phyloP scores from a whole-genome alignment of 352 stramenopile genomes.

The Phytophthora idaei region DNA sequence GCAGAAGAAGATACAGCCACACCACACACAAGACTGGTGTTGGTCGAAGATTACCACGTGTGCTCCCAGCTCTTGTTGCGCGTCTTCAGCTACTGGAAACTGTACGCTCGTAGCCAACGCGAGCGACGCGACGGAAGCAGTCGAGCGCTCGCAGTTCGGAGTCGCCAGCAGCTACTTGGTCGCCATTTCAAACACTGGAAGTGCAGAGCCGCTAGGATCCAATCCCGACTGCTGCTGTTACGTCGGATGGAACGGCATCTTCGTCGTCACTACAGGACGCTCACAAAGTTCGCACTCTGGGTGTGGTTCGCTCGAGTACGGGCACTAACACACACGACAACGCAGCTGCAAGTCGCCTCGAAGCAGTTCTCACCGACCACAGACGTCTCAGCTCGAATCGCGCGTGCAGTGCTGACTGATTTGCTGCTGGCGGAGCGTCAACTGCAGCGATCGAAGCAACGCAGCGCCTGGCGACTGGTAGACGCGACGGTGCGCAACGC shows the following conservation, averaged over 20 bases:
- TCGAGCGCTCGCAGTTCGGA: slow-evolving; percentile 2
- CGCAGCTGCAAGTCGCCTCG: slow-evolving; percentile 20
- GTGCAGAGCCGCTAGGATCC: not conserved
- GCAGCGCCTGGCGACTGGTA: slow-evolving; percentile 24
- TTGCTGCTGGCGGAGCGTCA: slow-evolving; percentile 16
- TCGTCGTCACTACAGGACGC: slow-evolving; percentile 24
- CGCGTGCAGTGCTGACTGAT: slow-evolving; percentile 24
- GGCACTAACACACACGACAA: slow-evolving; percentile 15
- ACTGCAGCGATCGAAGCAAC: slow-evolving; percentile 18
- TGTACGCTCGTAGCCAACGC: slow-evolving; percentile 7
- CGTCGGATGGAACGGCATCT: slow-evolving; percentile 29
- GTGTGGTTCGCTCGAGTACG: slow-evolving; percentile 50
- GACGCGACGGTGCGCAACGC: slow-evolving; percentile 13
- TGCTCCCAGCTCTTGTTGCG: slow-evolving; percentile 8
- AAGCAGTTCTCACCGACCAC: slow-evolving; percentile 18
- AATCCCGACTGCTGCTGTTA: slow-evolving; percentile 13
- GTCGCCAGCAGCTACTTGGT: slow-evolving; percentile 5
- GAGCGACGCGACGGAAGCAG: slow-evolving; percentile 2
- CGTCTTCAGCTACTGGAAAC: slow-evolving; percentile 29
- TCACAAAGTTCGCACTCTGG: slow-evolving; percentile 48
- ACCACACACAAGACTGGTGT: slow-evolving; percentile 15
- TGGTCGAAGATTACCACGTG: not conserved
- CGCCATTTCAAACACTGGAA: slow-evolving; percentile 24
- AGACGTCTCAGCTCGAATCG: slow-evolving; percentile 12
- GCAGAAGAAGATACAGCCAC: slow-evolving; percentile 7